Base-by-base conservation (phyloP, 164 flowering plant genomes). In the Magnolia kwangsiensis region DNA sequence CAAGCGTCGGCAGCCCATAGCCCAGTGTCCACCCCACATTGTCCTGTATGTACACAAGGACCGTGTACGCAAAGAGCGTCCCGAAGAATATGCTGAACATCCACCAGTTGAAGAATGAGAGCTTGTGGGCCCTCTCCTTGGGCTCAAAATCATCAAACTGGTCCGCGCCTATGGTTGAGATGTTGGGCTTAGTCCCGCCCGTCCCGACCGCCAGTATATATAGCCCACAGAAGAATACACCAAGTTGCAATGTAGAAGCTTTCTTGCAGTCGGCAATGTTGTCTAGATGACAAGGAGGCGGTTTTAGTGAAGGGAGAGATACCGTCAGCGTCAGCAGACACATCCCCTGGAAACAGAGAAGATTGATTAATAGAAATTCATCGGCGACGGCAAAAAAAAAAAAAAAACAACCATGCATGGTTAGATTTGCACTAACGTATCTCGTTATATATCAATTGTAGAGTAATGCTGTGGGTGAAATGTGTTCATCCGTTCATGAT, bases 101-200 rank as follows among this genome's bases (percentile, higher is more conserved):
- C 92, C 89, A 89, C 88, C 90, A 88, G 67, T 88, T 89, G 75
- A 85, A 88, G 29, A 27, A 27, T 27, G 29, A 27, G 29, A 27
- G 29, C 29, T 27, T 27, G 2, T 27, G 29, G 29, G 29, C 29
- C 29, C 29, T 27, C 29, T 27, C 29, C 29, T 27, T 27, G 29
- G 29, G 29, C 2, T 27, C 29, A 27, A 27, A 27, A 27, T 27
- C 29, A 27, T 27, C 29, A 27, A 27, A 27, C 29, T 27, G 29
- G 29, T 27, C 29, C 2, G 29, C 29, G 29, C 29, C 29, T 27
- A 27, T 27, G 29, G 29, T 27, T 2, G 18, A 87, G 66, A 89
- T 88, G 85, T 88, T 88, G 63, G 92, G 92, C 83, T 89, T 90
- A 67, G 90, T 89, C 50, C 94, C 92, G 2, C 92, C 94, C 1